A percentile compares a stretch with the other conserved stretches of the same genome.
phyloP scores from a whole-genome alignment of 352 stramenopile species.

The Pythium sukuiense region DNA sequence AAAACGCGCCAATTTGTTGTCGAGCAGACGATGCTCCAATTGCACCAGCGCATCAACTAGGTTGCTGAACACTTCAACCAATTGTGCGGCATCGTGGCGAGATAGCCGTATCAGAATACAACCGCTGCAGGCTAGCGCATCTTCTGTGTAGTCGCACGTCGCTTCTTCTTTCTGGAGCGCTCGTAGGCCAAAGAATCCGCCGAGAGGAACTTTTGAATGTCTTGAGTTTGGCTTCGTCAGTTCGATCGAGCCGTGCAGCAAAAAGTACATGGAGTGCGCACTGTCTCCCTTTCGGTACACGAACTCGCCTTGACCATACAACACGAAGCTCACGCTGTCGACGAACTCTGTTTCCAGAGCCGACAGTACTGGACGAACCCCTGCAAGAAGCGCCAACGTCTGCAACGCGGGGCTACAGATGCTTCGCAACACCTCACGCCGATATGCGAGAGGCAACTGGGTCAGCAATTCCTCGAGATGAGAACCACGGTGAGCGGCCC shows the following conservation, averaged over 20 bases:
- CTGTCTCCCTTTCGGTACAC: conserved; percentile 39
- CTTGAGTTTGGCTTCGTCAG: conserved; percentile 2
- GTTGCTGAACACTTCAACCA: conserved; percentile 22
- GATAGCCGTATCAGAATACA: conserved; percentile 30
- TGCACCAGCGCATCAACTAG: conserved; percentile 11
- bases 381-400: conserved; percentile 31
- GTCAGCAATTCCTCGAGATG: conserved; percentile 35
- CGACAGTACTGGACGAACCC: conserved; percentile 31
- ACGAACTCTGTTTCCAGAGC: conserved; percentile 38
- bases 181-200: conserved; percentile 38
- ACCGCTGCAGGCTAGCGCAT: conserved; percentile 32
- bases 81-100: not conserved
- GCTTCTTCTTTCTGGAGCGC: conserved; percentile 25
- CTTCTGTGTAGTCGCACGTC: conserved; percentile 27
- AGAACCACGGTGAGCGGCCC: conserved; percentile 41
- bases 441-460: conserved; percentile 36
- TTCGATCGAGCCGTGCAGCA: conserved; percentile 27
- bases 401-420: conserved; percentile 44
- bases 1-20: conserved; percentile 31
- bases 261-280: conserved; percentile 32
- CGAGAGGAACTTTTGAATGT: conserved; percentile 27
- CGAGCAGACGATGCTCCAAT: conserved; percentile 20
- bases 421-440: conserved; percentile 41
- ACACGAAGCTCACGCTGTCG: conserved; percentile 38
- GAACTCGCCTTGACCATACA: conserved; percentile 45